Evolutionary conservation across 2,329 filamentous ascomycete genomes (phyloP).

Genomic region (Ceratocystis harringtonii): DNA sequence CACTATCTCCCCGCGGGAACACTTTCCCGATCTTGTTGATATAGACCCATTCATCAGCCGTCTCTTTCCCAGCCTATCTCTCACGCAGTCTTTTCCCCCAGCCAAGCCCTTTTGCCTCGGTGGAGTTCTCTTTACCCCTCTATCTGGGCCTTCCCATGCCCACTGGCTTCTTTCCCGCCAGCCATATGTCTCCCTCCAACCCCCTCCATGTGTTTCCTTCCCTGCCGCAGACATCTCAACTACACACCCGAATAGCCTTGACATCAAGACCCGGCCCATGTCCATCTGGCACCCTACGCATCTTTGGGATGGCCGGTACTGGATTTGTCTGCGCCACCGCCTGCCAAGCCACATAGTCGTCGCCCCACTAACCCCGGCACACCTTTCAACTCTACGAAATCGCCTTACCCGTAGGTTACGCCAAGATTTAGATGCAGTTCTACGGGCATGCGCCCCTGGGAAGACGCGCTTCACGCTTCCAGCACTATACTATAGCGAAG

Average conservation of each 20-base stretch:
- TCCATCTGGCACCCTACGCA: conserved; percentile 24
- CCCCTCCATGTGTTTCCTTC: no score
- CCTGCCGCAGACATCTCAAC: neutral
- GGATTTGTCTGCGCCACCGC: conserved; percentile 36
- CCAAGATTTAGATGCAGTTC: conserved; percentile 27
- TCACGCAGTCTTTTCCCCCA: conserved; percentile 14
- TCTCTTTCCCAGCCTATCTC: conserved; percentile 34
- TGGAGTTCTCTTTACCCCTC: conserved; percentile 26
- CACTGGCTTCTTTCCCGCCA: conserved; percentile 35
- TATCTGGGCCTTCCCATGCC: conserved; percentile 28
- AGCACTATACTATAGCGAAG: conserved; percentile 32
- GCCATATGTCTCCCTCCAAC: conserved; percentile 31
- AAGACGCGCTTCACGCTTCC: conserved; percentile 43
- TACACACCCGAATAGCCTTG: neutral
- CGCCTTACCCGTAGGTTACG: conserved; percentile 25
- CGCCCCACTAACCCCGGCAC: conserved; percentile 31
- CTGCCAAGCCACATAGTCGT: conserved; percentile 30
- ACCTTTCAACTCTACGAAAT: conserved; percentile 35
- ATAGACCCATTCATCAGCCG: conserved; percentile 33
- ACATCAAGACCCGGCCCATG: neutral
- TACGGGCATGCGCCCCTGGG: conserved; percentile 37
- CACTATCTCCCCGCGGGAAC: conserved; percentile 36
- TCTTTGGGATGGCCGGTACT: conserved; percentile 48
- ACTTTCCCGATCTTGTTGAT: conserved; percentile 29
- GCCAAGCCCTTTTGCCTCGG: conserved; percentile 30